phyloP scores from a whole-genome alignment of 345 rosid genomes.

The Brassica cretica region DNA sequence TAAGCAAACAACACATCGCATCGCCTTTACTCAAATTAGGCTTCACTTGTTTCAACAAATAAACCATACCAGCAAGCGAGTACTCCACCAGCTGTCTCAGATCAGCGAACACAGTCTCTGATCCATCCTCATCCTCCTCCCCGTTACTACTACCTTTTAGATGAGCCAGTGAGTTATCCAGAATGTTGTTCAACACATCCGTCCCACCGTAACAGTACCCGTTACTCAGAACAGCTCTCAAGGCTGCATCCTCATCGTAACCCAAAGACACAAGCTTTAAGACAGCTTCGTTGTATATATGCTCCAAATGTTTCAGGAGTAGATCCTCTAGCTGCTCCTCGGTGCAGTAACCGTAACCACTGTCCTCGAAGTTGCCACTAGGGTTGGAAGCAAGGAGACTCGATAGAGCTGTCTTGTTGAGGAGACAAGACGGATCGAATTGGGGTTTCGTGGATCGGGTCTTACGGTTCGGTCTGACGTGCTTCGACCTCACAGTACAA shows the following conservation, averaged over 20 bases:
- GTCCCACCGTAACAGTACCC: slow-evolving; percentile 87
- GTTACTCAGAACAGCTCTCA: slow-evolving; percentile 71
- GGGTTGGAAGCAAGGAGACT: slow-evolving; percentile 52
- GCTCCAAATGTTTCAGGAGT: slow-evolving; percentile 60
- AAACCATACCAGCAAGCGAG: slow-evolving; percentile 79
- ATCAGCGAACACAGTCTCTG: slow-evolving; percentile 61
- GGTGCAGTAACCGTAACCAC: slow-evolving; percentile 80
- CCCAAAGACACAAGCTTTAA: slow-evolving; percentile 68
- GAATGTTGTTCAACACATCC: slow-evolving; percentile 79
- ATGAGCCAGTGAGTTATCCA: slow-evolving; percentile 73
- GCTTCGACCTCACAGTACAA: slow-evolving; percentile 68
- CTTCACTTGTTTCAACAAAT: slow-evolving; percentile 80
- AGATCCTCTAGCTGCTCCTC: slow-evolving; percentile 86
- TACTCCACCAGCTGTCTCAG: slow-evolving; percentile 79
- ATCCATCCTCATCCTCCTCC: slow-evolving; percentile 47
- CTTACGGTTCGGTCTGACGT: slow-evolving; percentile 54
- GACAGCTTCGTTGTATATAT: slow-evolving; percentile 64
- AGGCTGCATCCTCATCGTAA: slow-evolving; percentile 70
- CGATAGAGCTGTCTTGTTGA: slow-evolving; percentile 49
- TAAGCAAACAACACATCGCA: slow-evolving; percentile 95
- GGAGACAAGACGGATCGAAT: slow-evolving; percentile 58
- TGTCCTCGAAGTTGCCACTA: slow-evolving; percentile 50
- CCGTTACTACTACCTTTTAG: slow-evolving; percentile 49
- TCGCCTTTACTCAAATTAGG: slow-evolving; percentile 87
- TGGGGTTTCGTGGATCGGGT: slow-evolving; percentile 62